Conservation (phyloP, 2,329 filamentous ascomycete species). For the Acephala macrosclerotiorum region DNA sequence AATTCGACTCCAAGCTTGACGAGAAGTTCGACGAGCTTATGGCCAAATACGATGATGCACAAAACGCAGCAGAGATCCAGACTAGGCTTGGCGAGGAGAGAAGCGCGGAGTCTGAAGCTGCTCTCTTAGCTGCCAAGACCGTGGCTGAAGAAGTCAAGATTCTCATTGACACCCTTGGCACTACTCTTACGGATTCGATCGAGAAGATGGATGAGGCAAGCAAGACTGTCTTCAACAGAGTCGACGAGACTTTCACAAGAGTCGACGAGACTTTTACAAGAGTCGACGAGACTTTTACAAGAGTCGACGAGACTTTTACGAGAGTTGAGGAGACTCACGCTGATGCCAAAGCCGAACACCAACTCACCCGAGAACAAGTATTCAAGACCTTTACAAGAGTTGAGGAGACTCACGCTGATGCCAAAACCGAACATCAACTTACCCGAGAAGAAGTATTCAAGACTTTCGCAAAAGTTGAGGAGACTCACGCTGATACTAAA, state of each 20-base stretch:
- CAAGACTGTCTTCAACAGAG: conserved; percentile 82
- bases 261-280: no score
- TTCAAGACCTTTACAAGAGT: no score
- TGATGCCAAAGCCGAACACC: conserved; percentile 81
- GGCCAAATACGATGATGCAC: conserved; percentile 87
- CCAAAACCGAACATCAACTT: conserved; percentile 80
- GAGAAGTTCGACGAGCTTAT: conserved; percentile 79
- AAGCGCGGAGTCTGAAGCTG: conserved; percentile 74
- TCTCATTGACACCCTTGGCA: conserved; percentile 84
- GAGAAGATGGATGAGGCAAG: conserved; percentile 90
- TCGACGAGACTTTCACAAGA: conserved; percentile 80
- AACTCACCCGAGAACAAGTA: conserved; percentile 82
- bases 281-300: no score
- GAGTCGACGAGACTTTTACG: no score
- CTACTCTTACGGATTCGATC: conserved; percentile 79
- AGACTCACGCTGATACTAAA: conserved; percentile 76
- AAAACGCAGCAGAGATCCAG: conserved; percentile 76
- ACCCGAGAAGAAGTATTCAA: conserved; percentile 82
- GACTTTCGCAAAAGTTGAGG: no score
- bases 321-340: no score
- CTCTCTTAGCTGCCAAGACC: conserved; percentile 76
- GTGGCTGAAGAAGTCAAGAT: conserved; percentile 88
- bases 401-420: no score
- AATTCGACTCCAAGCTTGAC: conserved; percentile 62
- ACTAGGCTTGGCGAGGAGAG: conserved; percentile 77